Conservation (phyloP, 352 stramenopile genomes). For the Saprolegnia parasitica region DNA sequence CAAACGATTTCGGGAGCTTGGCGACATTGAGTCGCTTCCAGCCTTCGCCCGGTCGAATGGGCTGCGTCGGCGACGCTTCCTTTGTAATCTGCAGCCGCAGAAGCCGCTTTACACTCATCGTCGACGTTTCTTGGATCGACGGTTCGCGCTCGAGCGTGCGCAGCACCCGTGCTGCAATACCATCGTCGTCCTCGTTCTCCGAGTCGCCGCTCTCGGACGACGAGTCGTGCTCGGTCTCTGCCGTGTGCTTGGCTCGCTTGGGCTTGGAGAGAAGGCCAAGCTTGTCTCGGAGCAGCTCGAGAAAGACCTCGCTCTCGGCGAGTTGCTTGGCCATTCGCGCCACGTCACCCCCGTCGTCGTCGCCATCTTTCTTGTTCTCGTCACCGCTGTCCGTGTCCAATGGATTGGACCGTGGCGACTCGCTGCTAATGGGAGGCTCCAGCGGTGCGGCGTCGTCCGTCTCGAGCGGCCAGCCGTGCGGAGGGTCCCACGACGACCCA, state of each 20-base stretch:
- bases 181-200: conserved; percentile 33
- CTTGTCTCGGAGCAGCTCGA: conserved; percentile 50
- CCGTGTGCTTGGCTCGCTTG: conserved; percentile 18
- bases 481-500: conserved; percentile 50
- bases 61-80: conserved; percentile 20
- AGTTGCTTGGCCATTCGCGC: conserved; percentile 29
- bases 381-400: conserved; percentile 27
- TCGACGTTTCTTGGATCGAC: conserved; percentile 36
- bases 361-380: conserved; percentile 22
- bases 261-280: conserved; percentile 41
- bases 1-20: conserved; percentile 54
- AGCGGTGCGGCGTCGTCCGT: conserved; percentile 7
- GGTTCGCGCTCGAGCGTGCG: conserved; percentile 48
- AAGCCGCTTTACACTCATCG: conserved; percentile 53
- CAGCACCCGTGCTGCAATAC: conserved; percentile 40
- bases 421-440: background rate
- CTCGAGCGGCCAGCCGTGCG: conserved; percentile 36
- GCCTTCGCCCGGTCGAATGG: conserved; percentile 43
- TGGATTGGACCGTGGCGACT: background rate
- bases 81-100: conserved; percentile 49
- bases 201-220: conserved; percentile 29
- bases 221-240: conserved; percentile 22
- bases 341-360: conserved; percentile 14
- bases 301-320: conserved; percentile 57
- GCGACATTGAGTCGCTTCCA: conserved; percentile 69